A percentile compares a stretch with the other conserved stretches of the same genome.
These are phyloP conservation scores for Melanomma pulvis-pyrius DNA, from an alignment of 495 filamentous ascomycete genomes.

Conservation along the genomic window DNA sequence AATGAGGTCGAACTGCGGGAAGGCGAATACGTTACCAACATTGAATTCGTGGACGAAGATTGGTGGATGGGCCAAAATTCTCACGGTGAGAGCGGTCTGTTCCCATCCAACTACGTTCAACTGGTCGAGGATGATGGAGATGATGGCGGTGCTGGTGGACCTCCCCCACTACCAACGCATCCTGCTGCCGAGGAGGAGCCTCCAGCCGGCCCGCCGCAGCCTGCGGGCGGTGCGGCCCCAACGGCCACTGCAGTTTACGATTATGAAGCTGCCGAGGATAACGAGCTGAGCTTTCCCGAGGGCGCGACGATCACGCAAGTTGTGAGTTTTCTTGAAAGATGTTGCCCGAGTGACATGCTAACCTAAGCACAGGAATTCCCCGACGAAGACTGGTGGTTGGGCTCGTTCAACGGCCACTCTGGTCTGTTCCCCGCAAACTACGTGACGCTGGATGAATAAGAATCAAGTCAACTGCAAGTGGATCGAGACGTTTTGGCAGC, in stretches of 20 bases:
- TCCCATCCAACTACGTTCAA: conserved; percentile 97
- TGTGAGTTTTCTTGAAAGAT: conserved; percentile 50
- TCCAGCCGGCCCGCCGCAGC: conserved; percentile 44
- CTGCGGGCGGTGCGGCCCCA: conserved; percentile 47
- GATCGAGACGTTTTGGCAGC: neutral
- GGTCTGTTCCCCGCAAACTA: conserved; percentile 76
- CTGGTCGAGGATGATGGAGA: conserved; percentile 63
- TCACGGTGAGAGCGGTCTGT: conserved; percentile 80
- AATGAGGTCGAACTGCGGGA: conserved; percentile 94
- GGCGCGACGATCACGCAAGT: conserved; percentile 70
- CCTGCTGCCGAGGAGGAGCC: conserved; percentile 42
- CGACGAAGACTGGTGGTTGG: conserved; percentile 98
- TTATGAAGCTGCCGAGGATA: conserved; percentile 96
- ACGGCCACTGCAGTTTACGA: conserved; percentile 90
- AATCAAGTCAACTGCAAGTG: neutral
- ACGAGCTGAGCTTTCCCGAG: conserved; percentile 94
- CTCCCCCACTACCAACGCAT: conserved; percentile 39
- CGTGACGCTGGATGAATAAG: conserved; percentile 50
- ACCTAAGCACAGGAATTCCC: conserved; percentile 76
- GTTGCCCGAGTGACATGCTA: conserved; percentile 1
- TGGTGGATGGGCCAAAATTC: conserved; percentile 96
- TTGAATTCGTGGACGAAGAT: conserved; percentile 94
- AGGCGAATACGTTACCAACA: conserved; percentile 87
- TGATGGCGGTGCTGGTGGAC: conserved; percentile 30
- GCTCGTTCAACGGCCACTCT: conserved; percentile 73